phyloP scores from a whole-genome alignment of 2,329 filamentous ascomycete genomes.

The Elsinoe arachidis region DNA sequence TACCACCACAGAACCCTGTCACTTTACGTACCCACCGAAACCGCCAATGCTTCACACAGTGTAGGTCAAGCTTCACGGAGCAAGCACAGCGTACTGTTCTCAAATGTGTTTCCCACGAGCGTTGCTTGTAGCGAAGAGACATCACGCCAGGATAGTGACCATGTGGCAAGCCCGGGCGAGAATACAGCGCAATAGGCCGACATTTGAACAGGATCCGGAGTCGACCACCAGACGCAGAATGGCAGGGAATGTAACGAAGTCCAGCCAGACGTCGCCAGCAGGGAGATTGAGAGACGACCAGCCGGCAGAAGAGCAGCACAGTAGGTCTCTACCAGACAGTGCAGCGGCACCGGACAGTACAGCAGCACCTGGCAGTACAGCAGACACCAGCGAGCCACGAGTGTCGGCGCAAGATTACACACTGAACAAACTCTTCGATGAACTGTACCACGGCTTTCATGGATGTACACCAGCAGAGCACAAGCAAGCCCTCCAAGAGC shows the following conservation, averaged over 20 bases:
- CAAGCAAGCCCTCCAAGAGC: neutral
- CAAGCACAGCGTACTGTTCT: neutral
- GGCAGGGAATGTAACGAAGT: neutral
- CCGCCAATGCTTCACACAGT: neutral
- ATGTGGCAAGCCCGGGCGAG: neutral
- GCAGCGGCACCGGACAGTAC: no score
- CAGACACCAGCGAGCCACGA: neutral
- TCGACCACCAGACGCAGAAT: neutral
- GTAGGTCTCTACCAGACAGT: neutral
- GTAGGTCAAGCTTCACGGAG: neutral
- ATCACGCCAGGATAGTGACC: neutral
- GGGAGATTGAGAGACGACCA: neutral
- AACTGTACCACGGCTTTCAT: neutral
- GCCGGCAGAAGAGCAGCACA: neutral
- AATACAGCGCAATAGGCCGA: neutral
- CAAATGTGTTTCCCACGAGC: neutral
- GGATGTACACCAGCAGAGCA: neutral
- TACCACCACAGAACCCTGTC: neutral
- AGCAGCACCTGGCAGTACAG: neutral
- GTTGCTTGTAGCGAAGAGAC: neutral
- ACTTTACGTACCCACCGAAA: neutral
- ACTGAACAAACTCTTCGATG: neutral
- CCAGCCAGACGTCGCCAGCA: neutral
- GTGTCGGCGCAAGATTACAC: neutral
- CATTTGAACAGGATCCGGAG: neutral